Conservation (phyloP, 495 filamentous ascomycete species). For the Penicillium verhagenii region DNA sequence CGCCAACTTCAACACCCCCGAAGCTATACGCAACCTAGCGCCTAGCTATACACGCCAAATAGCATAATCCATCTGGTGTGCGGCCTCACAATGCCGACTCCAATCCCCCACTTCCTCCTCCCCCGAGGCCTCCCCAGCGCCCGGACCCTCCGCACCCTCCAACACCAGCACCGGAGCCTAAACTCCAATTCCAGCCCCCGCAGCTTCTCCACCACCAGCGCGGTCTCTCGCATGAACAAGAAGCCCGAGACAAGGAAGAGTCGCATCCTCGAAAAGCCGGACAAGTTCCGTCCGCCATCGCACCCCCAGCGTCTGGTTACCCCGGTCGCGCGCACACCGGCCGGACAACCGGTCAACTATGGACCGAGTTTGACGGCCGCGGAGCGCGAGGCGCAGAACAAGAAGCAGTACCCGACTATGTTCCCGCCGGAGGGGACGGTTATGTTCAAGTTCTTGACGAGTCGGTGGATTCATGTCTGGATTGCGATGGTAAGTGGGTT, state of each 20-base stretch:
- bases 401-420: conserved; percentile 75
- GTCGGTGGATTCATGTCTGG: conserved; percentile 67
- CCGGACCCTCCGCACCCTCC: conserved; percentile 29
- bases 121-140: conserved; percentile 39
- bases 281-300: conserved; percentile 81
- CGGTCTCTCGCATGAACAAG: conserved; percentile 25
- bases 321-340: conserved; percentile 27
- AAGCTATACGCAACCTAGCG: background rate
- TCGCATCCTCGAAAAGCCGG: conserved; percentile 71
- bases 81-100: conserved; percentile 1
- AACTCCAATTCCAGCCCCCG: background rate
- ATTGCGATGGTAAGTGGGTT: conserved; percentile 67
- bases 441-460: conserved; percentile 72
- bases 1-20: background rate
- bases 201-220: conserved; percentile 11
- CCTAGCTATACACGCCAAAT: background rate
- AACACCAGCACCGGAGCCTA: conserved; percentile 11
- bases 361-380: conserved; percentile 60
- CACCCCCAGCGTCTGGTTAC: conserved; percentile 62
- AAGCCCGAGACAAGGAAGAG: conserved; percentile 38
- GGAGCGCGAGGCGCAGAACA: conserved; percentile 59
- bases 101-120: conserved; percentile 44
- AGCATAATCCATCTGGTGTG: background rate
- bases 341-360: conserved; percentile 53
- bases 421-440: conserved; percentile 74